phyloP scores from a whole-genome alignment of 106 monocot species.

The Cymbidium sinense region DNA sequence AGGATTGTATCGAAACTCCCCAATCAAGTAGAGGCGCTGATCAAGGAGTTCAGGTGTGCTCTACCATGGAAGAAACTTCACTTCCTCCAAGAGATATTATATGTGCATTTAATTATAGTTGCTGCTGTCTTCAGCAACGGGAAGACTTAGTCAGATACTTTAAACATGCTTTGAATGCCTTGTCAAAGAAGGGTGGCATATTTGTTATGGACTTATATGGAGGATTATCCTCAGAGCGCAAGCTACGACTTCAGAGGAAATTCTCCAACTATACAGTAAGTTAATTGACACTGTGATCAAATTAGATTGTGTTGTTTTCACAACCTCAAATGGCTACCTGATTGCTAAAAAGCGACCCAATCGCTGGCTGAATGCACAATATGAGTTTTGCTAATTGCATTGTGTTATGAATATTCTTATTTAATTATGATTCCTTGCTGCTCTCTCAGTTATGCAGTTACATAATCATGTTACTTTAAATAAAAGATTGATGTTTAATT shows the following conservation, averaged over 20 bases:
- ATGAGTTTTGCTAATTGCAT: background rate
- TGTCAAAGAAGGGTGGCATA: constrained; percentile 80
- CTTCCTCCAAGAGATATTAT: constrained; percentile 73
- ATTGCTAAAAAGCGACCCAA: no score
- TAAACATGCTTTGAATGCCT: constrained; percentile 39
- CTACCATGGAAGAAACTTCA: constrained; percentile 26
- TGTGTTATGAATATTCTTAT: background rate
- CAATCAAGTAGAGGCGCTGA: background rate
- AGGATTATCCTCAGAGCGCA: constrained; percentile 81
- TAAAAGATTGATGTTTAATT: background rate
- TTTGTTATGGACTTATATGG: constrained; percentile 98
- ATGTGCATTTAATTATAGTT: constrained; percentile 97
- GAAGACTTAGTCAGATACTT: constrained; percentile 71
- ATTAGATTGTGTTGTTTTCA: background rate
- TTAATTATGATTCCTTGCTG: background rate
- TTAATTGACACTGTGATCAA: background rate
- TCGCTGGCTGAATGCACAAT: no score
- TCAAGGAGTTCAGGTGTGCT: constrained; percentile 10
- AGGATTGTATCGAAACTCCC: constrained; percentile 10
- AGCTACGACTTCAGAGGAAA: constrained; percentile 62
- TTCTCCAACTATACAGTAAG: constrained; percentile 78
- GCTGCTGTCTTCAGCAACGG: constrained; percentile 88
- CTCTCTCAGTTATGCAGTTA: background rate
- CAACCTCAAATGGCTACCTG: no score
- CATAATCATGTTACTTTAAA: background rate